Conservation (phyloP, 2,329 filamentous ascomycete species). For the Cercospora zeina region DNA sequence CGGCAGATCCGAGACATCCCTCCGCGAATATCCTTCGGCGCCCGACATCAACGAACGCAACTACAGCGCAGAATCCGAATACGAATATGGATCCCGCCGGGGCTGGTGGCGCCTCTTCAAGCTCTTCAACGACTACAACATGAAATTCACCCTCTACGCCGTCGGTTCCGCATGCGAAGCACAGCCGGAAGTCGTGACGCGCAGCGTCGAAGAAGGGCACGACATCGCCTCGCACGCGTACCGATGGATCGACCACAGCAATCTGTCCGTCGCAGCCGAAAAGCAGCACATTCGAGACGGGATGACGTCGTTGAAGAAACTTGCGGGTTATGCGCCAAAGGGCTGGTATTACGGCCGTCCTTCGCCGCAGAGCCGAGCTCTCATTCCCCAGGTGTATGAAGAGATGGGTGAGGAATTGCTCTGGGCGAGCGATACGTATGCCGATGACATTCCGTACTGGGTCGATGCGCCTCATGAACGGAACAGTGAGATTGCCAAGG, state of each 20-base stretch:
- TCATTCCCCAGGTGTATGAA: slow-evolving; percentile 54
- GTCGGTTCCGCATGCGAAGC: slow-evolving; percentile 53
- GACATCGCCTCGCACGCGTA: slow-evolving; percentile 55
- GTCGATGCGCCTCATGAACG: slow-evolving; percentile 53
- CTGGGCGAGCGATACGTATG: slow-evolving; percentile 56
- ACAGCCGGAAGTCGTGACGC: slow-evolving; percentile 51
- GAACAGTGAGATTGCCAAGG: slow-evolving; percentile 42
- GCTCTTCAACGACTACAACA: slow-evolving; percentile 51
- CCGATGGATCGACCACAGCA: slow-evolving; percentile 55
- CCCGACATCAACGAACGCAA: slow-evolving; percentile 39
- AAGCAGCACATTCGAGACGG: slow-evolving; percentile 51
- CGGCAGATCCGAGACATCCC: slow-evolving; percentile 43
- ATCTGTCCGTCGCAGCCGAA: slow-evolving; percentile 50
- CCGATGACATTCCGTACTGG: slow-evolving; percentile 60
- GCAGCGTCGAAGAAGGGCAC: slow-evolving; percentile 53
- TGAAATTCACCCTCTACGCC: slow-evolving; percentile 55
- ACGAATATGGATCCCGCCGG: slow-evolving; percentile 54
- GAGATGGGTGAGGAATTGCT: slow-evolving; percentile 55
- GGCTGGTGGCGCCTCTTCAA: slow-evolving; percentile 55
- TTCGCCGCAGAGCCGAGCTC: slow-evolving; percentile 49
- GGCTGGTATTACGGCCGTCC: slow-evolving; percentile 56
- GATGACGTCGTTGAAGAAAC: slow-evolving; percentile 45
- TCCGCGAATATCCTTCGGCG: slow-evolving; percentile 41
- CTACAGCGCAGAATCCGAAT: slow-evolving; percentile 53
- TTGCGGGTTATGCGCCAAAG: slow-evolving; percentile 50